These are phyloP conservation scores for Gossypium schwendimanii DNA, from an alignment of 441 rosid genomes.

Conservation along the genomic window DNA sequence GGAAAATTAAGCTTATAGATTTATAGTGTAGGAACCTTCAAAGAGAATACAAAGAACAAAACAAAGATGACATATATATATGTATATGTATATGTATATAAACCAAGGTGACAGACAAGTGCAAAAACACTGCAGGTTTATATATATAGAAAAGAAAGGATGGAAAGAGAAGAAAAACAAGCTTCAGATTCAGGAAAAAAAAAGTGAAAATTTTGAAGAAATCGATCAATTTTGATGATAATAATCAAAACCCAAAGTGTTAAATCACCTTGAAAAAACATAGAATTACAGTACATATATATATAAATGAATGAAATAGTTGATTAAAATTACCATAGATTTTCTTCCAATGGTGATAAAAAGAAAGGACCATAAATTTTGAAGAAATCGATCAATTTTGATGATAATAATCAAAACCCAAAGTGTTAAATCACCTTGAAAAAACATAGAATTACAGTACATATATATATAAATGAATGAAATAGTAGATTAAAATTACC, in stretches of 20 bases:
- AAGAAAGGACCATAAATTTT: slow-evolving; percentile 6
- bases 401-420: background rate
- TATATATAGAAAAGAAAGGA: background rate
- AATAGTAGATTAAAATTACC: slow-evolving; percentile 31
- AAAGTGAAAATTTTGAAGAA: slow-evolving; percentile 21
- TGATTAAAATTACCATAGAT: slow-evolving; percentile 51
- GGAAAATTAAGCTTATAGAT: background rate
- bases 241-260: background rate
- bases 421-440: background rate
- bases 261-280: background rate
- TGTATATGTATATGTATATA: background rate
- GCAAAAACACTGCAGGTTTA: background rate
- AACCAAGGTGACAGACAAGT: background rate
- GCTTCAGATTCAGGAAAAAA: slow-evolving; percentile 33
- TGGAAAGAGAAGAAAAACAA: slow-evolving; percentile 28
- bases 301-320: background rate
- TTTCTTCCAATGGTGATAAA: slow-evolving; percentile 77
- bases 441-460: background rate
- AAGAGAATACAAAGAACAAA: background rate
- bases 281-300: background rate
- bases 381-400: background rate
- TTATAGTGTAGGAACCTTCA: background rate
- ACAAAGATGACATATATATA: background rate
- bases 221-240: background rate
- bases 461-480: background rate